These are phyloP conservation scores for Pythium aristosporum DNA, from an alignment of 352 stramenopile species.

Conservation along the genomic window DNA sequence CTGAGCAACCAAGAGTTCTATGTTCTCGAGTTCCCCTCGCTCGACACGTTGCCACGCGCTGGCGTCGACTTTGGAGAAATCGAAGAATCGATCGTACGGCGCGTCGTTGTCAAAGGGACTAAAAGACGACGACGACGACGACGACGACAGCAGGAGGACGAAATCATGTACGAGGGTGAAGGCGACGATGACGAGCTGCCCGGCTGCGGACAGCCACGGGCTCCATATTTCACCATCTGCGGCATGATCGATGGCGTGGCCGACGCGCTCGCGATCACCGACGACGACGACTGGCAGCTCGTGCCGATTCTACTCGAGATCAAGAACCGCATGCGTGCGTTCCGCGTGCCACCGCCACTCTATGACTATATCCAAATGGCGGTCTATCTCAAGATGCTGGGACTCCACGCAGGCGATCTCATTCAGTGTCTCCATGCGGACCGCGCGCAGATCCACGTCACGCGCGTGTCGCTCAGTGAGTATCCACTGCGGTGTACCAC, in stretches of 20 bases:
- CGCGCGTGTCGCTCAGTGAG: slow-evolving; percentile 44
- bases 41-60: slow-evolving; percentile 1
- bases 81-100: slow-evolving; percentile 17
- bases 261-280: slow-evolving; percentile 51
- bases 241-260: slow-evolving; percentile 80
- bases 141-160: neutral
- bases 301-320: slow-evolving; percentile 69
- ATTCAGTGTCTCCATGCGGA: slow-evolving; percentile 65
- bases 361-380: slow-evolving; percentile 79
- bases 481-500: slow-evolving; percentile 32
- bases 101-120: neutral
- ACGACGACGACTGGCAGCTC: slow-evolving; percentile 61
- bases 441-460: slow-evolving; percentile 48
- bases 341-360: slow-evolving; percentile 56
- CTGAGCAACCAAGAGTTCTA: slow-evolving; percentile 74
- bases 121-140: neutral
- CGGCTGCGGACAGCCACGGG: neutral
- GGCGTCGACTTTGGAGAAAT: slow-evolving; percentile 13
- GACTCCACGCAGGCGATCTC: slow-evolving; percentile 54
- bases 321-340: slow-evolving; percentile 71
- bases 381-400: slow-evolving; percentile 84
- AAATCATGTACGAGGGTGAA: neutral
- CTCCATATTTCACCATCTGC: slow-evolving; percentile 63
- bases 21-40: slow-evolving; percentile 52
- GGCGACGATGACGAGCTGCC: neutral